phyloP scores from a whole-genome alignment of 805 yeast species.

The Candida railenensis region DNA sequence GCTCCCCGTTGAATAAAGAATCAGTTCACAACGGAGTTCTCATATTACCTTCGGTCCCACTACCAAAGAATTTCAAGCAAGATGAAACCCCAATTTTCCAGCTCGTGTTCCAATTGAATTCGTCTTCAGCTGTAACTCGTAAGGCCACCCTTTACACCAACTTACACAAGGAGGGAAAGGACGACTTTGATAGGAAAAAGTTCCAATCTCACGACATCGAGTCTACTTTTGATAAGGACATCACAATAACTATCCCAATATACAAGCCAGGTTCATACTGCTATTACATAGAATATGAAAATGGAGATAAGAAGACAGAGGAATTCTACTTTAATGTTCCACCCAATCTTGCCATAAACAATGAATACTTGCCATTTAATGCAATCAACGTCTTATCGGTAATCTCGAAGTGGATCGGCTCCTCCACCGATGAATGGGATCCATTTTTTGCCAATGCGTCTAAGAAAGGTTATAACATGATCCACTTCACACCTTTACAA shows the following conservation, averaged over 20 bases:
- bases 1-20: constrained; percentile 43
- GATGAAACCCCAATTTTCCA: constrained; percentile 43
- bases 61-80: constrained; percentile 25
- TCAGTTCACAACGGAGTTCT: constrained; percentile 47
- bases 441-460: constrained; percentile 58
- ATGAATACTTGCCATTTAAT: constrained; percentile 64
- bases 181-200: constrained; percentile 53
- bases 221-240: constrained; percentile 64
- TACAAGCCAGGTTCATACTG: constrained; percentile 77
- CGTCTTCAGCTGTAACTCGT: constrained; percentile 71
- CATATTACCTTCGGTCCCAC: constrained; percentile 48
- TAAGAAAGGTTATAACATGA: constrained; percentile 86
- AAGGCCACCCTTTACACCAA: constrained; percentile 75
- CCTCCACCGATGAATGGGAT: constrained; percentile 52
- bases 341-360: constrained; percentile 64
- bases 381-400: constrained; percentile 81
- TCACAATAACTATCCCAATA: constrained; percentile 58
- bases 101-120: constrained; percentile 64
- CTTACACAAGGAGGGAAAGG: constrained; percentile 48
- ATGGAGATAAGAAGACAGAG: constrained; percentile 43
- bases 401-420: constrained; percentile 90
- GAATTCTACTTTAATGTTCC: constrained; percentile 76
- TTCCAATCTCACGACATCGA: constrained; percentile 52
- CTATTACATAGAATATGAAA: constrained; percentile 60
- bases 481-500: constrained; percentile 94